These are phyloP conservation scores for Kuraishia piskuri DNA, from an alignment of 805 yeast genomes.

Conservation along the genomic window DNA sequence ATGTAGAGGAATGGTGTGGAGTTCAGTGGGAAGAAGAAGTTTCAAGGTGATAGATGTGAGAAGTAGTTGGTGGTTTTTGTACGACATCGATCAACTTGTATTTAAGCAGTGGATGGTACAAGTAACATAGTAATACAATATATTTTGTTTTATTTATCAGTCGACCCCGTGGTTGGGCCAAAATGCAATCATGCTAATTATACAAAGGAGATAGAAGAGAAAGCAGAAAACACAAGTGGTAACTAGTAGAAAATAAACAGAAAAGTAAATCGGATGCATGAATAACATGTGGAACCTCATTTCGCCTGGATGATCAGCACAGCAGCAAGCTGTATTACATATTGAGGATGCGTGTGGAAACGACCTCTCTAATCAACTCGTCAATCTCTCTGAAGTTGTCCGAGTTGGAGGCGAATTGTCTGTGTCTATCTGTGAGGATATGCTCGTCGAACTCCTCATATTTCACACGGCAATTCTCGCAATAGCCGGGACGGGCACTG, in stretches of 20 bases:
- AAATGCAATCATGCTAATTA: not conserved
- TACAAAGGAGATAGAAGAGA: not conserved
- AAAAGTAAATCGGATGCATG: not conserved
- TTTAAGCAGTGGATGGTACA: not conserved
- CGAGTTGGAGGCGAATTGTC: constrained; percentile 67
- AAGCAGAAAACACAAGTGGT: not conserved
- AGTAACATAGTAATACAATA: too few relatives aligned
- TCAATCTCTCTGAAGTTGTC: constrained; percentile 74
- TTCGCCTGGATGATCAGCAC: too few relatives aligned
- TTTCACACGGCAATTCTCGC: constrained; percentile 87
- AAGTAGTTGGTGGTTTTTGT: too few relatives aligned
- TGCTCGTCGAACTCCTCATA: constrained; percentile 79
- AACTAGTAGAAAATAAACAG: not conserved
- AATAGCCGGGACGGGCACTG: constrained; percentile 57
- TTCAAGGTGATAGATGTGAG: not conserved
- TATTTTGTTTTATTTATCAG: not conserved
- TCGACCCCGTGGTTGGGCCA: not conserved
- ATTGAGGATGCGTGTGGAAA: not conserved
- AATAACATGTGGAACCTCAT: not conserved
- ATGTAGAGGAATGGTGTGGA: constrained; percentile 7
- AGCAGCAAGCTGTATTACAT: not conserved
- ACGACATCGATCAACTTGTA: not conserved
- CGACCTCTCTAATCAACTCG: constrained; percentile 46
- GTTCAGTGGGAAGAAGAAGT: constrained; percentile 6
- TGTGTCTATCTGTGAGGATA: constrained; percentile 58